phyloP scores from a whole-genome alignment of 768 basidiomycete genomes.

The Boletus pseudo-olivaceus region DNA sequence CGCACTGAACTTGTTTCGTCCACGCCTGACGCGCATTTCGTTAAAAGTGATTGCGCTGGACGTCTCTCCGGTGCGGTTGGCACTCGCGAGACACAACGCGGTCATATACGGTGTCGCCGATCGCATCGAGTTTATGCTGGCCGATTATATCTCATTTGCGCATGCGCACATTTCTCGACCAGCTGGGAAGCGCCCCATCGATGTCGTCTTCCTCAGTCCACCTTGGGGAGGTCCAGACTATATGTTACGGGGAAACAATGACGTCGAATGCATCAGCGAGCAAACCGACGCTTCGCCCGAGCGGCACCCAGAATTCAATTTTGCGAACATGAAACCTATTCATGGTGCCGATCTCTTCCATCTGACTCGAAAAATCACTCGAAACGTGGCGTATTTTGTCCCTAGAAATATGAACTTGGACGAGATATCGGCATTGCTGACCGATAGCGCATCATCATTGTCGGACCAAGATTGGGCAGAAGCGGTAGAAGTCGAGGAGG shows the following conservation, averaged over 20 bases:
- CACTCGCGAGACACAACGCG: constrained; percentile 92
- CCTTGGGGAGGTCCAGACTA: constrained; percentile 94
- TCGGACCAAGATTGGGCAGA: constrained; percentile 35
- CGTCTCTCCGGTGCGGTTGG: constrained; percentile 76
- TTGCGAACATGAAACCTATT: constrained; percentile 73
- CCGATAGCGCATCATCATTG: neutral
- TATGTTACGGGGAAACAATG: constrained; percentile 31
- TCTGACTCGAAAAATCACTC: constrained; percentile 66
- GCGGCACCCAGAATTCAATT: constrained; percentile 56
- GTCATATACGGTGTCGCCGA: constrained; percentile 91
- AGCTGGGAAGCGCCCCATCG: constrained; percentile 51
- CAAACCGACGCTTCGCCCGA: constrained; percentile 5
- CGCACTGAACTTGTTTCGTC: neutral
- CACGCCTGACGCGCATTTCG: neutral
- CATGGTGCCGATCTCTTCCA: constrained; percentile 81
- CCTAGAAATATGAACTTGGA: constrained; percentile 76
- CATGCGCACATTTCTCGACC: constrained; percentile 41
- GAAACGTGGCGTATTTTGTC: constrained; percentile 85
- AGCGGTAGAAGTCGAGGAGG: constrained; percentile 88
- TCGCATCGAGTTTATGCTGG: constrained; percentile 89
- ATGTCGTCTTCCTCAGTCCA: constrained; percentile 90
- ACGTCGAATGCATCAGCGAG: neutral
- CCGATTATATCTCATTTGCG: constrained; percentile 82
- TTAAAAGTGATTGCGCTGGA: constrained; percentile 88
- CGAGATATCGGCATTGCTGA: constrained; percentile 61